A percentile compares a stretch with the other conserved stretches of the same genome.
phyloP scores from a whole-genome alignment of 2,329 filamentous ascomycete species.

The Cytospora paraplurivora region DNA sequence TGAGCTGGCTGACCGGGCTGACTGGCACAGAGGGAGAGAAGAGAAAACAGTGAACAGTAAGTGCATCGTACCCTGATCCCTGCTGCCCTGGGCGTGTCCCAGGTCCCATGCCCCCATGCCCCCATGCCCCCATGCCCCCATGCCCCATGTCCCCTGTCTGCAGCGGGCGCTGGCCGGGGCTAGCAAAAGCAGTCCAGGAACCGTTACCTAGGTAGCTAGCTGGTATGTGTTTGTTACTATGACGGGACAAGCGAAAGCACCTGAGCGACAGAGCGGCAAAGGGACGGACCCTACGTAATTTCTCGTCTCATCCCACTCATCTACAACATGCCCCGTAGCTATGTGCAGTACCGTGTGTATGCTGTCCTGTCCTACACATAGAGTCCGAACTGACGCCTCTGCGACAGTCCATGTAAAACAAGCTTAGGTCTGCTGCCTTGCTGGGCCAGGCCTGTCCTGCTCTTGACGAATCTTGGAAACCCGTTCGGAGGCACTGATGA shows the following conservation, averaged over 20 bases:
- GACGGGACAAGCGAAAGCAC: constrained; percentile 4
- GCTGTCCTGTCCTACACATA: background rate
- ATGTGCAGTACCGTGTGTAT: too few relatives aligned
- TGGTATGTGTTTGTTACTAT: background rate
- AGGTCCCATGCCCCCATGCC: too few relatives aligned
- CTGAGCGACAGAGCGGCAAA: background rate
- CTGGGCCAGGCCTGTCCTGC: too few relatives aligned
- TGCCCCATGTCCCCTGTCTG: constrained; percentile 1
- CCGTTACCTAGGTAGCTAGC: background rate
- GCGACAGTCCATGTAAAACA: too few relatives aligned
- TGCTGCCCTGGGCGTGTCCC: background rate
- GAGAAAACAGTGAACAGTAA: background rate
- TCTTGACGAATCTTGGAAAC: too few relatives aligned
- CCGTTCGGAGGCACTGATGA: too few relatives aligned
- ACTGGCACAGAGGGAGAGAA: background rate
- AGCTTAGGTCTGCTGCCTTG: too few relatives aligned
- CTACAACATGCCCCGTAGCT: background rate
- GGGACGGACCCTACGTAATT: constrained; percentile 1
- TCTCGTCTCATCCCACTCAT: background rate
- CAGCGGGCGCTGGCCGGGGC: constrained; percentile 16
- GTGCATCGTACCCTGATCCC: constrained; percentile 16
- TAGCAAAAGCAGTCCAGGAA: constrained; percentile 19
- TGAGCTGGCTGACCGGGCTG: too few relatives aligned
- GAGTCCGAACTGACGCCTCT: too few relatives aligned
- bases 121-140: constrained; percentile 8